Base-by-base conservation (phyloP, 108 stramenopile genomes). In the Nannochloropsis gaditana region DNA sequence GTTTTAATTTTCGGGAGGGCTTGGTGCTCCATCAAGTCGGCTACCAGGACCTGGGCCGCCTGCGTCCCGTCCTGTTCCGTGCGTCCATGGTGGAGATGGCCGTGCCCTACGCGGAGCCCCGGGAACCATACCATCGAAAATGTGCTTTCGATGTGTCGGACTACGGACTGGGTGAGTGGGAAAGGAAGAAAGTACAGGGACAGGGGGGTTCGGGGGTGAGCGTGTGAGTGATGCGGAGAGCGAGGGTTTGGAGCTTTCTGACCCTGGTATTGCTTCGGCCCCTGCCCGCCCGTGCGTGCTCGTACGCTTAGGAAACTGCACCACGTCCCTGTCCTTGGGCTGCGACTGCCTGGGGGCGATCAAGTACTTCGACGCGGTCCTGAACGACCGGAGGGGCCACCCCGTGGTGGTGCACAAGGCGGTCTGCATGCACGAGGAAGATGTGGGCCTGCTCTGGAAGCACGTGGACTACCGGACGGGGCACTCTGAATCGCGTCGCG, bases 341-440 rank as follows among this genome's bases (percentile, higher is more conserved):
- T 94, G 93, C 59, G 93, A 94, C 82, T 94, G 93, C 84, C 85
- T 93, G 21, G 93, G 93, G 3, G 90, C 92, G 85, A 94, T 93
- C 87, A 92, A 93, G 82, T 94, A 94, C 87, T 94, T 94, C 86
- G 93, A 94, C 83, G 93, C 91, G 3, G 82, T 43, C 73, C 81
- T 94, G 80, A 73, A 73, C n/a, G 93, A 93, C 83, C 80, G 86
- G 41, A 17, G 82, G 9, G 93, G 93, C 17, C 44, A 87, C 17
- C 91, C 92, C 2, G 11, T 83, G 11, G 43, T 81, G 9, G 83
- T 83, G 43, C 89, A 90, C 73, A 93, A 93, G 80, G 93, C 91
- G 9, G 86, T 94, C 50, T 94, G 93, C 88, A 93, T 94, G 93
- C 93, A 94, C 90, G 93, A 94, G 83, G 93, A 94, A 85, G 93